Conservation (phyloP, 148 eudicot species). For the Rhododendron simsii region DNA sequence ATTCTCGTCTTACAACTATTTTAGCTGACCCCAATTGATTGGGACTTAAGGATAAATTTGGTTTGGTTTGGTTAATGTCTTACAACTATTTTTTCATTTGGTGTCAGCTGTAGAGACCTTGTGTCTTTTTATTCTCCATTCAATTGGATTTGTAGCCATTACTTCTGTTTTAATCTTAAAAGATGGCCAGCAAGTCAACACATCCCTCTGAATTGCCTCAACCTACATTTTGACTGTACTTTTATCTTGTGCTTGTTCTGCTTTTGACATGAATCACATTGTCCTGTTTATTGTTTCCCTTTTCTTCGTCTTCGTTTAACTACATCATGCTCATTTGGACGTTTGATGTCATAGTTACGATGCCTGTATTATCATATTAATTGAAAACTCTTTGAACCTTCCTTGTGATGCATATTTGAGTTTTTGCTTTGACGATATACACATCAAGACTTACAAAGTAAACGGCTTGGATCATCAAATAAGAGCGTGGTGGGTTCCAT, state of each 20-base stretch:
- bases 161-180: not conserved
- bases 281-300: not conserved
- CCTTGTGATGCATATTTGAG: not conserved
- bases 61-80: not conserved
- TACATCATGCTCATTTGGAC: not conserved
- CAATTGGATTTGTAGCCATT: not conserved
- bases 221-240: not conserved
- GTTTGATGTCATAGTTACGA: not conserved
- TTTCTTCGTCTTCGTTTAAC: not conserved
- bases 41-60: too few species aligned
- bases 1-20: not conserved
- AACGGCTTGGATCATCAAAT: not conserved
- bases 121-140: not conserved
- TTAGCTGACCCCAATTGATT: not conserved
- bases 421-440: not conserved
- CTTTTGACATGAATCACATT: not conserved
- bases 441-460: not conserved
- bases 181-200: not conserved
- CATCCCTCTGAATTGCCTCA: not conserved
- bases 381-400: not conserved
- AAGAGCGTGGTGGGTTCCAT: not conserved
- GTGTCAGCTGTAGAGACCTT: not conserved
- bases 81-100: not conserved
- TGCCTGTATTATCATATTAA: not conserved
- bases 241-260: not conserved